Conservation (phyloP, 2,329 filamentous ascomycete species). For the Cephalotrichum gorgonifer region DNA sequence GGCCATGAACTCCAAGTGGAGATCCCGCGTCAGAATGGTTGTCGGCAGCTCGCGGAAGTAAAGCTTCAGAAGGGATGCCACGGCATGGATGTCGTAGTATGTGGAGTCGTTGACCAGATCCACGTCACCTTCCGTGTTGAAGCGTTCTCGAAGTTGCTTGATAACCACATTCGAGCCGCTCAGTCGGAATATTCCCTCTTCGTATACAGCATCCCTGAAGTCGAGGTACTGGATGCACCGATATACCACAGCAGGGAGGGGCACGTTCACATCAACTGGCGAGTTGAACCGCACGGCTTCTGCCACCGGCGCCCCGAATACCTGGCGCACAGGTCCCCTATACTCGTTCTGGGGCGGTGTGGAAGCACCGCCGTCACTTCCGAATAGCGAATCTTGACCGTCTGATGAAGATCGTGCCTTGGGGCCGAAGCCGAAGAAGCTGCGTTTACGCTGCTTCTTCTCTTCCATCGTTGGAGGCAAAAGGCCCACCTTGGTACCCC, state of each 20-base stretch:
- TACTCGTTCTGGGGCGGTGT: constrained; percentile 30
- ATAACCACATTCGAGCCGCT: constrained; percentile 96
- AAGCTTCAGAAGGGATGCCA: constrained; percentile 86
- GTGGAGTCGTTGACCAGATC: constrained; percentile 73
- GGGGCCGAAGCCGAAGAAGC: constrained; percentile 61
- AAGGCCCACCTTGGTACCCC: constrained; percentile 61
- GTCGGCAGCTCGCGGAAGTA: constrained; percentile 88
- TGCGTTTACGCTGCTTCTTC: constrained; percentile 70
- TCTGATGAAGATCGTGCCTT: constrained; percentile 50
- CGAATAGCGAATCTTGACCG: constrained; percentile 44
- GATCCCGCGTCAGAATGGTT: constrained; percentile 81
- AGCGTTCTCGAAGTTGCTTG: constrained; percentile 80
- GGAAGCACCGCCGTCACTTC: constrained; percentile 24
- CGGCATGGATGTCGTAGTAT: constrained; percentile 91
- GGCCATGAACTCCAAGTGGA: constrained; percentile 79
- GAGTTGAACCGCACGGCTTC: constrained; percentile 79
- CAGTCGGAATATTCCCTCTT: constrained; percentile 93
- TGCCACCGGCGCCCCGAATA: constrained; percentile 75
- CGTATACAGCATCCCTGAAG: constrained; percentile 65
- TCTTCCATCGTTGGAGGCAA: constrained; percentile 49
- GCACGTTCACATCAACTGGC: constrained; percentile 61
- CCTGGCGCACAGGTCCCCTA: constrained; percentile 51
- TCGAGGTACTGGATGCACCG: constrained; percentile 90
- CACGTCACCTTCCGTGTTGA: constrained; percentile 87
- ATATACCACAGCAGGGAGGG: constrained; percentile 86